These are phyloP conservation scores for Tripterygium wilfordii DNA, from an alignment of 177 flowering plant genomes.

Conservation along the genomic window DNA sequence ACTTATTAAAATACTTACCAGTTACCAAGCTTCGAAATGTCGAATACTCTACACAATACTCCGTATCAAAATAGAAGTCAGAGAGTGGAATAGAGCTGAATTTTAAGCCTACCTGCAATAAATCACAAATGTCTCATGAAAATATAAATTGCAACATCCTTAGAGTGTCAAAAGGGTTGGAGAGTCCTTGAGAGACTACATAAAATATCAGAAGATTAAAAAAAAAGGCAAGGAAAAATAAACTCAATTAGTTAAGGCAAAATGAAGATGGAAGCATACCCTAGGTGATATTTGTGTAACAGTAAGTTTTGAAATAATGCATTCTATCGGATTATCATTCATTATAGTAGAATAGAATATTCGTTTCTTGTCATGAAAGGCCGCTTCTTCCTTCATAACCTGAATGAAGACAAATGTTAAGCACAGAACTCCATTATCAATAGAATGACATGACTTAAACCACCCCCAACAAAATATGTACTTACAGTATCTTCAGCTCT, in stretches of 20 bases:
- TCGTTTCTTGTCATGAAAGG: slow-evolving; percentile 75
- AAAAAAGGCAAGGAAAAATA: neutral
- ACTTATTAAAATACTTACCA: slow-evolving; percentile 27
- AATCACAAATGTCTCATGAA: slow-evolving; percentile 5
- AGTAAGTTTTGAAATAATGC: slow-evolving; percentile 74
- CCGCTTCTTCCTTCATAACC: slow-evolving; percentile 65
- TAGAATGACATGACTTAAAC: slow-evolving; percentile 4
- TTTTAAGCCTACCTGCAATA: slow-evolving; percentile 42
- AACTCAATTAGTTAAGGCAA: neutral
- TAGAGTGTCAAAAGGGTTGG: neutral
- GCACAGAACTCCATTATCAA: slow-evolving; percentile 6
- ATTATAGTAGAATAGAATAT: slow-evolving; percentile 67
- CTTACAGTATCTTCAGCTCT: slow-evolving; percentile 87
- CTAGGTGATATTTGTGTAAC: slow-evolving; percentile 39
- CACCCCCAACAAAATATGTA: slow-evolving; percentile 6
- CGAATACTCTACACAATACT: slow-evolving; percentile 80
- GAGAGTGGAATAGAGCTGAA: slow-evolving; percentile 32
- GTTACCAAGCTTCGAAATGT: slow-evolving; percentile 45
- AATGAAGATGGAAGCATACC: slow-evolving; percentile 32
- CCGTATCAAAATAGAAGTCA: slow-evolving; percentile 83
- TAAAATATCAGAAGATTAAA: neutral
- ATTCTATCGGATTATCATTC: slow-evolving; percentile 85
- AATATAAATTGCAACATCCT: neutral
- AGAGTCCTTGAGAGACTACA: neutral
- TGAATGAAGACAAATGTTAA: slow-evolving; percentile 26